Evolutionary conservation across 2,329 filamentous ascomycete species (phyloP).

Genomic region (Claviceps maximensis): DNA sequence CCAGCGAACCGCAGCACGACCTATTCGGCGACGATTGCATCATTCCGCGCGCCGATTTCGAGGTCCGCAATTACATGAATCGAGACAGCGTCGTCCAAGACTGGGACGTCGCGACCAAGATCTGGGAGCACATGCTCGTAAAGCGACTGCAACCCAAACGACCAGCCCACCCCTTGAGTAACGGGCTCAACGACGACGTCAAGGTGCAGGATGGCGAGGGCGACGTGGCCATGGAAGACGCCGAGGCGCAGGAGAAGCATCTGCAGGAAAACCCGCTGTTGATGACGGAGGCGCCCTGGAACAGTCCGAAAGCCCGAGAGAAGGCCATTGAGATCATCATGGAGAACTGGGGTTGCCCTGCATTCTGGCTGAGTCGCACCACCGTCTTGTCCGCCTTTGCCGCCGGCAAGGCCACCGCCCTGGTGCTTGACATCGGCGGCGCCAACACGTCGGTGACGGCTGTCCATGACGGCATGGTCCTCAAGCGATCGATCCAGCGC

Average conservation of each 20-base stretch:
- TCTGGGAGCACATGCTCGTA: conserved; percentile 90
- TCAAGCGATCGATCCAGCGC: conserved; percentile 79
- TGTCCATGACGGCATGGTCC: conserved; percentile 85
- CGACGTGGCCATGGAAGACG: conserved; percentile 45
- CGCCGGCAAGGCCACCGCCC: conserved; percentile 80
- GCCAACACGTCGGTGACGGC: conserved; percentile 81
- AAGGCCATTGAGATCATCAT: conserved; percentile 93
- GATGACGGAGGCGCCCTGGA: conserved; percentile 93
- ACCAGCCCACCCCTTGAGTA: conserved; percentile 55
- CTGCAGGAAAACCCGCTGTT: conserved; percentile 81
- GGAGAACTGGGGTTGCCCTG: conserved; percentile 91
- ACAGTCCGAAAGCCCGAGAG: conserved; percentile 73
- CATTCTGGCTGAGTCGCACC: conserved; percentile 83
- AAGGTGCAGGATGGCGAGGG: conserved; percentile 48
- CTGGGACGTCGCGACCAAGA: conserved; percentile 78
- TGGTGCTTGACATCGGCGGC: conserved; percentile 86
- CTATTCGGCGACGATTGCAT: conserved; percentile 88
- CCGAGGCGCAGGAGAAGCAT: conserved; percentile 53
- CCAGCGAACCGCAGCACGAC: conserved; percentile 32
- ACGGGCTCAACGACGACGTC: conserved; percentile 61
- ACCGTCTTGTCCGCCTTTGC: conserved; percentile 87
- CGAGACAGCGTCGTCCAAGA: conserved; percentile 85
- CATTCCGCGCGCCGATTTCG: conserved; percentile 59
- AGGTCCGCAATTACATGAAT: conserved; percentile 86
- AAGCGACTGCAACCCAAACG: conserved; percentile 72